Base-by-base conservation (phyloP, 306 rosid genomes). In the Erythrophleum fordii region DNA sequence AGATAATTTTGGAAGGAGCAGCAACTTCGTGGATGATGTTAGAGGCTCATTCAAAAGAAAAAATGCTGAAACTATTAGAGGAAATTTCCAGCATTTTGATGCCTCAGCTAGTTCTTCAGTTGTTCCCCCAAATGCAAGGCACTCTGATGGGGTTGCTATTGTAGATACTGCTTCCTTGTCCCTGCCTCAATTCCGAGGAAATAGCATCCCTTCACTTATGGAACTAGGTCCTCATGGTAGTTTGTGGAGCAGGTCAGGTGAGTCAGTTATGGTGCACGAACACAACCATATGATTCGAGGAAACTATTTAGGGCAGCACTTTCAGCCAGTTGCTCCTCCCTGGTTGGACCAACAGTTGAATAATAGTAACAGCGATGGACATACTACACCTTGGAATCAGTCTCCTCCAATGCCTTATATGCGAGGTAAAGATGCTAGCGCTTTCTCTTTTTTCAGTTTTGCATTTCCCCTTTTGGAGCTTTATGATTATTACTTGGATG, bases 11-110 rank as follows among this genome's bases (percentile, higher is more conserved):
- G 92, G 91, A 52, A 89, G 95, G 84, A 88, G 83, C 82, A 61
- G 77, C 20, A 85, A 74, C 81, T 87, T 84, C 29, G 44, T 88
- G 46, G 97, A 92, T 74, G 97, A 92, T 67, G 87, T 82, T 37
- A 85, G 98, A 79, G 94, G 90, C 86, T 94, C 90, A 18, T 86
- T 79, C 86, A 96, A 96, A 89, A 90, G 99, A 84, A 96, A 96
- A 85, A 75, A 51, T 73, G 86, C 90, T 2, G 98, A 92, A 85
- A 87, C 88, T 48, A 67, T 88, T 35, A 88, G 90, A 12, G 97
- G 97, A 81, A 84, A 83, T 81, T 76, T 76, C 48, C 97, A 86
- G 41, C 82, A 86, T 67, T 89, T 84, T 62, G 91, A 84, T 82
- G 85, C 87, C 45, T 86, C 91, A 11, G 88, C 91, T 72, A 84